phyloP scores from a whole-genome alignment of 345 rosid genomes.

The Geranium brycei region DNA sequence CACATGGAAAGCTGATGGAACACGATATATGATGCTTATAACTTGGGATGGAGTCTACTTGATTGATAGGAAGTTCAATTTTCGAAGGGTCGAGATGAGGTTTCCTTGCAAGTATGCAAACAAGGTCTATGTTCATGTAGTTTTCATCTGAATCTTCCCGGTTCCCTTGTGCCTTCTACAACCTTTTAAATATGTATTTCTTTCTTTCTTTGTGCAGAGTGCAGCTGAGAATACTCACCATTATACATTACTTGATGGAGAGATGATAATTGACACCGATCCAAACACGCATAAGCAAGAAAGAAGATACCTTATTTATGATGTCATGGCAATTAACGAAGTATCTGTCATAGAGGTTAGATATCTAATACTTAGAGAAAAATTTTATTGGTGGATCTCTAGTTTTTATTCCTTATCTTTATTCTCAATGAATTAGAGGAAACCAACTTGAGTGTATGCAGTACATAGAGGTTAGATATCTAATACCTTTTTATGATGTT shows the following conservation, averaged over 20 bases:
- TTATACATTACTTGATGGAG: conserved; percentile 89
- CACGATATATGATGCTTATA: conserved; percentile 94
- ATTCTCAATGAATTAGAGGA: neutral
- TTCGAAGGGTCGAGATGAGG: conserved; percentile 91
- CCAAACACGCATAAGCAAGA: conserved; percentile 87
- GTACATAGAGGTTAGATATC: no score
- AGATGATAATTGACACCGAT: conserved; percentile 86
- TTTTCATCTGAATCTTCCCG: conserved; percentile 1
- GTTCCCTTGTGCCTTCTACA: neutral
- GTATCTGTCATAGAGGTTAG: conserved; percentile 70
- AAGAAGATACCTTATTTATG: conserved; percentile 96
- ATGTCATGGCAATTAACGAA: conserved; percentile 72
- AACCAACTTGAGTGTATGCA: neutral
- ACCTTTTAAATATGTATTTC: conserved; percentile 7
- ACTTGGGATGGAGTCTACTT: conserved; percentile 78
- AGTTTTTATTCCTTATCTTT: no score
- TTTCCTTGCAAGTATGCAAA: conserved; percentile 46
- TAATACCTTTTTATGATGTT: no score
- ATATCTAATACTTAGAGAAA: neutral
- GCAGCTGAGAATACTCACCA: conserved; percentile 70
- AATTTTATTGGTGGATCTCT: neutral
- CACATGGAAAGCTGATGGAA: conserved; percentile 99
- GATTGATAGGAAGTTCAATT: conserved; percentile 76
- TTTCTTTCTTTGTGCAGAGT: conserved; percentile 35
- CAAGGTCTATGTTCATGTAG: conserved; percentile 4